These are phyloP conservation scores for Blepharisma japonicum DNA, from an alignment of 73 alveolate species.

Conservation along the genomic window DNA sequence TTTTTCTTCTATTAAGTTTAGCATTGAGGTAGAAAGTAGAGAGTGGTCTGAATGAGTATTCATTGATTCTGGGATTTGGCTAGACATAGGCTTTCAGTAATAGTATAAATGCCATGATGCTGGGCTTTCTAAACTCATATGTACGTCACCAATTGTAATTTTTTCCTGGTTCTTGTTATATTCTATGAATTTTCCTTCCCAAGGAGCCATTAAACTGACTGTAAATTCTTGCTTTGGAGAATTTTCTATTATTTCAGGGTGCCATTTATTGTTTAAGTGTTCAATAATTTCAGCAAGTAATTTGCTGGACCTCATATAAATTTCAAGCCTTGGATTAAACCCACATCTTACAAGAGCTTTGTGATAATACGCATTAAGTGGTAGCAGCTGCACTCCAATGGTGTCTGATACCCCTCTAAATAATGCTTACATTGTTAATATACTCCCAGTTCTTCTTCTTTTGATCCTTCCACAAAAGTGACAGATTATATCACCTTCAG, in stretches of 20 bases:
- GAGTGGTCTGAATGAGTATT: neutral
- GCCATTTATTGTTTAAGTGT: neutral
- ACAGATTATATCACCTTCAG: conserved; percentile 8
- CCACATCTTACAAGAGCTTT: conserved; percentile 23
- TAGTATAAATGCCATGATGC: conserved; percentile 11
- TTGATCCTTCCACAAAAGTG: conserved; percentile 18
- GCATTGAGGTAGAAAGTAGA: neutral
- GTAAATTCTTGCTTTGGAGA: conserved; percentile 1
- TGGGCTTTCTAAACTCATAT: conserved; percentile 26
- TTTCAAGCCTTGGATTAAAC: conserved; percentile 14
- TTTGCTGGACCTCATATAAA: conserved; percentile 3
- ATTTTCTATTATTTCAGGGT: conserved; percentile 11
- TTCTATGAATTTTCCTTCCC: conserved; percentile 28
- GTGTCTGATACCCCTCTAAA: conserved; percentile 24
- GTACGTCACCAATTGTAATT: conserved; percentile 27
- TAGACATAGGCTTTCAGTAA: neutral
- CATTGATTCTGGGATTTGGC: neutral
- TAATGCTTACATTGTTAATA: neutral
- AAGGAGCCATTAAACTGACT: neutral
- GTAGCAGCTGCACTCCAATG: conserved; percentile 18
- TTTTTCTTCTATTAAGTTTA: neutral
- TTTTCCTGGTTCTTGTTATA: conserved; percentile 18
- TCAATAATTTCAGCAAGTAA: conserved; percentile 20
- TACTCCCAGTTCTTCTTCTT: neutral
- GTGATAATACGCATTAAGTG: conserved; percentile 3